Evolutionary conservation across 495 filamentous ascomycete species (phyloP).

Genomic region (Aspergillus sclerotiicarbonarius): DNA sequence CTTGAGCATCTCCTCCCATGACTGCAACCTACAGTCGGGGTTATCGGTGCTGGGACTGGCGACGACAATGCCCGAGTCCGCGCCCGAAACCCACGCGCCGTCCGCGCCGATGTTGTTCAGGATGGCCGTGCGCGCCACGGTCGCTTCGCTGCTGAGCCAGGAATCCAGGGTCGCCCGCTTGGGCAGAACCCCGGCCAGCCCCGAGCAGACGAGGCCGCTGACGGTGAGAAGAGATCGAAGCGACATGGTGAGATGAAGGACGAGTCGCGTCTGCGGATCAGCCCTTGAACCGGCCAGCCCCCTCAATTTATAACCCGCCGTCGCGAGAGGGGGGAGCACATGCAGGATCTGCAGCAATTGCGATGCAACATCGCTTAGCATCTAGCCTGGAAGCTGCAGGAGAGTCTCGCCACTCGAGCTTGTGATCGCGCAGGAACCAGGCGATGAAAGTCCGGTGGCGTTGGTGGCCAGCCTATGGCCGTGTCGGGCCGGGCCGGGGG

Average conservation of each 20-base stretch:
- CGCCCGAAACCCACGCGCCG: conserved; percentile 23
- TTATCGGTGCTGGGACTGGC: conserved; percentile 57
- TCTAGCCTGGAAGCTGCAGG: not conserved
- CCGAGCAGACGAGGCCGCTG: conserved; percentile 4
- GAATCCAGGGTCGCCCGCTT: not conserved
- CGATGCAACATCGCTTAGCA: not conserved
- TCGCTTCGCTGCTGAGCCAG: conserved; percentile 11
- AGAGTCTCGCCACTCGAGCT: not conserved
- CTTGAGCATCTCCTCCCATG: no score
- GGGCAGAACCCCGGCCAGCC: not conserved
- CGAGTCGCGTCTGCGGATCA: not conserved
- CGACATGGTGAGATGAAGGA: not conserved
- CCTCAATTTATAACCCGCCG: not conserved
- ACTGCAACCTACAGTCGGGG: conserved; percentile 51
- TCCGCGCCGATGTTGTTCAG: conserved; percentile 15
- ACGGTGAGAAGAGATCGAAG: conserved; percentile 5
- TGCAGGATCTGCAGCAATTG: not conserved
- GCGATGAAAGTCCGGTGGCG: not conserved
- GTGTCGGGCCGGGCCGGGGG: not conserved
- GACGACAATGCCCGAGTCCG: conserved; percentile 54
- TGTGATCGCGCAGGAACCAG: not conserved
- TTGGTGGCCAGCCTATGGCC: not conserved
- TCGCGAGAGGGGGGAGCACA: not conserved
- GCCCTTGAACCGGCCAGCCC: not conserved
- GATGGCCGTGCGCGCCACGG: conserved; percentile 10